Conservation (phyloP, 2,329 filamentous ascomycete genomes). For the Verticillium tricorpus region DNA sequence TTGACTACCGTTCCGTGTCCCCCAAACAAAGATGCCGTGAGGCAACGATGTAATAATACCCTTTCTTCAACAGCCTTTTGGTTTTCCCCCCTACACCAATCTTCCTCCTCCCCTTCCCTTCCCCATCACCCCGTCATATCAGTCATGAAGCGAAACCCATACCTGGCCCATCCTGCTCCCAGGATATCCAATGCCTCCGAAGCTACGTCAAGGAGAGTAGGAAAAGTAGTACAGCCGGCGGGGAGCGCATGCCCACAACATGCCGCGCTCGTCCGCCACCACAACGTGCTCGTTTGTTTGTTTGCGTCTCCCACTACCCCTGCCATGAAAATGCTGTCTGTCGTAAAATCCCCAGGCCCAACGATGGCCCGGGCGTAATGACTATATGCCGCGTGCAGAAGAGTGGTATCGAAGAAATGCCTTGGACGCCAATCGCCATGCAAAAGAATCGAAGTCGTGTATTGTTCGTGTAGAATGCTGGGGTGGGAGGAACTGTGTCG, state of each 20-base stretch:
- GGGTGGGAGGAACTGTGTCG: background rate
- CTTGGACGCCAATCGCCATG: slow-evolving; percentile 30
- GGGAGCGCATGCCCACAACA: background rate
- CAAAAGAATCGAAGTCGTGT: slow-evolving; percentile 19
- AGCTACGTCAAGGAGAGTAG: background rate
- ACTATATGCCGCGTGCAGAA: slow-evolving; percentile 2
- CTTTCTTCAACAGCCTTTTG: slow-evolving; percentile 7
- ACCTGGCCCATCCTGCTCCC: background rate
- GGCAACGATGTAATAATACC: slow-evolving; percentile 19
- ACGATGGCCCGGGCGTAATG: background rate
- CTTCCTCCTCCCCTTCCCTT: background rate
- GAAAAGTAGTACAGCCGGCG: background rate
- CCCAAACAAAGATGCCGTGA: slow-evolving; percentile 25
- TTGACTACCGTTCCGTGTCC: slow-evolving; percentile 6
- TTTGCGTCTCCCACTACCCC: background rate
- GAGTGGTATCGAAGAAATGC: slow-evolving; percentile 24
- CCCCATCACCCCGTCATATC: background rate
- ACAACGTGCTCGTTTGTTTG: background rate
- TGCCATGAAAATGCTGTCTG: background rate
- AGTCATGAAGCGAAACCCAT: background rate
- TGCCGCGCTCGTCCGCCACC: background rate
- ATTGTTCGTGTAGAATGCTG: slow-evolving; percentile 9
- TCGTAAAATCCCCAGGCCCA: slow-evolving; percentile 4
- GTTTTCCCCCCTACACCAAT: background rate
- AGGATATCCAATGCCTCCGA: background rate